Evolutionary conservation across 257 asterid genomes (phyloP), one percentile per base, ranked within the genome.

Genomic region (Forsythia suspensa): DNA sequence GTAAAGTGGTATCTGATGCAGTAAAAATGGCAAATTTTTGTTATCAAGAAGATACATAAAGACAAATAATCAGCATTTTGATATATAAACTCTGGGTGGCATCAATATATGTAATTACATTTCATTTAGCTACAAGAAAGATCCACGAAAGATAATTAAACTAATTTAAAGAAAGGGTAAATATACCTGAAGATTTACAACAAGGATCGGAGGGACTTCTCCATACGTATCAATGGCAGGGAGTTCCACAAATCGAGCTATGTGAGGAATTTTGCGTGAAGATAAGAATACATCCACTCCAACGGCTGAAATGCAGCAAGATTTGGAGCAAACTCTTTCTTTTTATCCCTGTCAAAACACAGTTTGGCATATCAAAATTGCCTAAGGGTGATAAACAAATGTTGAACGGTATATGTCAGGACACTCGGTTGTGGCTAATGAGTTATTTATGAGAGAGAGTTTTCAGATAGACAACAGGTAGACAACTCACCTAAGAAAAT

Each of bases 141-240:
- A 55, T 24, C 75, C 38, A 38, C 42, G 39, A 40, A 74, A 74
- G 73, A 66, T 43, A 70, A 72, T 36, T 13, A 13, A 18, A 46
- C 38, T n/a, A 69, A 44, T n/a, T 39, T 63, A 63, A 75, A 38
- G 20, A 61, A 20, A 8, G 77, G 11, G 24, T 21, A 34, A 55
- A 70, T 74, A 75, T 86, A 91, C 99, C 98, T 95, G 99, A 86
- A 95, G 92, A 82, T 95, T 95, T 74, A 95, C 95, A 51, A 93
- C 91, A 76, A 95, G 99, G 80, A 95, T 80, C 4, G 98, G 78
- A 51, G 97, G 97, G 78, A 93, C 68, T 52, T 91, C 97, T 73
- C 91, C 89, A 34, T 82, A 74, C 34, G 94, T 85, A 67, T 89
- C 92, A 46, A 90, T 40, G 15, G 90, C 72, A 42, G 99, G 99